phyloP scores from a whole-genome alignment of 2,329 filamentous ascomycete species.

The Arthroderma sp. region DNA sequence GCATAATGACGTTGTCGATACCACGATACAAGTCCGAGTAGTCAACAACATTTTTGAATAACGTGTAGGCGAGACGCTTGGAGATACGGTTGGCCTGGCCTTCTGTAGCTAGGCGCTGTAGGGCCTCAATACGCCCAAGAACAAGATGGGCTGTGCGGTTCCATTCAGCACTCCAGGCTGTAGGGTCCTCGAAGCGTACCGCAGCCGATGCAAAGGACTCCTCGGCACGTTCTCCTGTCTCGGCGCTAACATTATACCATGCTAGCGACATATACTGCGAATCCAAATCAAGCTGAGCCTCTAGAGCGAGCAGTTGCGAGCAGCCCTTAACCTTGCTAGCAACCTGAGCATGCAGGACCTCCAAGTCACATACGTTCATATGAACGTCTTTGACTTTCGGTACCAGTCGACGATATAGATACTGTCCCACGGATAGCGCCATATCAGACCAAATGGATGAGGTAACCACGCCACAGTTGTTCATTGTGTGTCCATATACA shows the following conservation, averaged over 20 bases:
- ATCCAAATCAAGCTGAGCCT: neutral
- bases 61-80: constrained; percentile 26
- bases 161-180: constrained; percentile 22
- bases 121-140: constrained; percentile 11
- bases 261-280: neutral
- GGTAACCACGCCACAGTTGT: neutral
- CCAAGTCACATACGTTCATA: neutral
- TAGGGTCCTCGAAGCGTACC: constrained; percentile 4
- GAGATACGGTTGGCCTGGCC: constrained; percentile 24
- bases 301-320: neutral
- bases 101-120: constrained; percentile 19
- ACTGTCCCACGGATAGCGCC: neutral
- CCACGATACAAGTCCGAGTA: constrained; percentile 26
- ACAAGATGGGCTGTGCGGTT: neutral
- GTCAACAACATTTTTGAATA: constrained; percentile 27
- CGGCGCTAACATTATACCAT: neutral
- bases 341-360: neutral
- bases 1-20: constrained; percentile 28
- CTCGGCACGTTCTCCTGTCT: constrained; percentile 2
- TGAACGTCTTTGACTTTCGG: neutral
- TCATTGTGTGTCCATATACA: neutral
- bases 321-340: neutral
- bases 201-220: constrained; percentile 4
- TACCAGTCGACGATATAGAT: neutral
- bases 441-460: neutral